Evolutionary conservation across 2,329 filamentous ascomycete genomes (phyloP).

Genomic region (Fusarium redolens): DNA sequence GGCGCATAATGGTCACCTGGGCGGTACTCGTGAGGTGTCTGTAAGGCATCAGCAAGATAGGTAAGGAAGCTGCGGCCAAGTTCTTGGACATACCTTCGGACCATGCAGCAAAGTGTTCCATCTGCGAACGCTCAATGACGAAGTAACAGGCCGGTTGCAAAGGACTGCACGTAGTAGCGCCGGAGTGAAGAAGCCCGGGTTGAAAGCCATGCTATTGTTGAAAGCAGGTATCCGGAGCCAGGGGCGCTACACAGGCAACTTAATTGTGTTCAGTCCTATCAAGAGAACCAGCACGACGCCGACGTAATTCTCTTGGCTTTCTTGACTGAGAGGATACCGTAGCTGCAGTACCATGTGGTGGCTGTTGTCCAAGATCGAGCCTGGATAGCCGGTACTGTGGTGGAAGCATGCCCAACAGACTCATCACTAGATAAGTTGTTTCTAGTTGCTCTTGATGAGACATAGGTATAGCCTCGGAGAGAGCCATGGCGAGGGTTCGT

Average conservation of each 20-base stretch:
- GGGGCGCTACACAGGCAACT: not conserved
- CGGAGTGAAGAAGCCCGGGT: not conserved
- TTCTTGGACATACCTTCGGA: conserved; percentile 6
- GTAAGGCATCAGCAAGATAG: not conserved
- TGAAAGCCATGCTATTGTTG: not conserved
- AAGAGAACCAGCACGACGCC: not conserved
- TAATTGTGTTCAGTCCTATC: too few relatives aligned
- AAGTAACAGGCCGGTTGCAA: not conserved
- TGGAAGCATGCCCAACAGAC: not conserved
- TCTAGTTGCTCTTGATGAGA: not conserved
- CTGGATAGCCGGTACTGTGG: too few relatives aligned
- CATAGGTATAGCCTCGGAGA: not conserved
- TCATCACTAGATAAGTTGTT: too few relatives aligned
- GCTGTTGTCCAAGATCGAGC: not conserved
- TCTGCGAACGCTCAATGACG: not conserved
- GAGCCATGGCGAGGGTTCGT: not conserved
- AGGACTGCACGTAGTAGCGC: not conserved
- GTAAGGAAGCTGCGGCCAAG: not conserved
- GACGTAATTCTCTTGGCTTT: not conserved
- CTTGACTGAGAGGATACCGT: not conserved
- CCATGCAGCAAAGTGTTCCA: conserved; percentile 16
- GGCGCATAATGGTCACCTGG: conserved; percentile 6
- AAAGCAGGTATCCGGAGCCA: not conserved
- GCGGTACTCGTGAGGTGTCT: not conserved
- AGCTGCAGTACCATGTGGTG: not conserved